These are phyloP conservation scores for Royoungia palumana DNA, from an alignment of 768 basidiomycete species.

Conservation along the genomic window DNA sequence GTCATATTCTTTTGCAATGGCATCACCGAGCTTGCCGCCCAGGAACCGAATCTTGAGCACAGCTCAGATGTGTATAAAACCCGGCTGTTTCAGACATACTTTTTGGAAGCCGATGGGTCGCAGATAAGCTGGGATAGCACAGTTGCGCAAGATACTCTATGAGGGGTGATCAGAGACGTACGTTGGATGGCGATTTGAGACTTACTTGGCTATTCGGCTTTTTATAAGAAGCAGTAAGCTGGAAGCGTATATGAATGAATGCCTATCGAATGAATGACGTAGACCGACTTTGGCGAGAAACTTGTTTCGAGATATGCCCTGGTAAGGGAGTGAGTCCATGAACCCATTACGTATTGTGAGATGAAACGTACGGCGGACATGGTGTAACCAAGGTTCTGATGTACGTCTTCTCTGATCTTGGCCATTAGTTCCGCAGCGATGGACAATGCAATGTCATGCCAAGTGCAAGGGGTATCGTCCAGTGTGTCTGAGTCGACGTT, in stretches of 20 bases:
- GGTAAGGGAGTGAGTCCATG: background rate
- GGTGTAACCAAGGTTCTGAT: conserved; percentile 79
- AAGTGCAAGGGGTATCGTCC: conserved; percentile 48
- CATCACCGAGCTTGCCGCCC: conserved; percentile 90
- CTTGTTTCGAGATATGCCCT: conserved; percentile 93
- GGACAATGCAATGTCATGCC: conserved; percentile 91
- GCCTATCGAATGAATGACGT: background rate
- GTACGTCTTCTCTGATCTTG: conserved; percentile 67
- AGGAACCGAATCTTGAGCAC: conserved; percentile 77
- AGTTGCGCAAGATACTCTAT: conserved; percentile 81
- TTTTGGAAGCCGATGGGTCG: conserved; percentile 86
- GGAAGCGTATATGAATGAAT: conserved; percentile 1
- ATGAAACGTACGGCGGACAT: conserved; percentile 72
- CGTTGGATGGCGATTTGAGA: background rate
- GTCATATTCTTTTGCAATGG: conserved; percentile 84
- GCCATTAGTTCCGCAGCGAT: conserved; percentile 86
- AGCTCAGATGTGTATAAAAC: conserved; percentile 1
- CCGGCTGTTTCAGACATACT: conserved; percentile 34
- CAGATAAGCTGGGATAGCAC: conserved; percentile 82
- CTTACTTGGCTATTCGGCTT: conserved; percentile 84
- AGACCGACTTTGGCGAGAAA: conserved; percentile 82
- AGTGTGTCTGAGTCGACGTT: conserved; percentile 1
- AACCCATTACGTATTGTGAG: background rate
- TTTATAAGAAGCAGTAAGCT: conserved; percentile 89
- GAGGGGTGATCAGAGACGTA: conserved; percentile 1